Evolutionary conservation across 345 rosid genomes (phyloP), one percentile per base, ranked within the genome.

Genomic region (Garcia nutans): DNA sequence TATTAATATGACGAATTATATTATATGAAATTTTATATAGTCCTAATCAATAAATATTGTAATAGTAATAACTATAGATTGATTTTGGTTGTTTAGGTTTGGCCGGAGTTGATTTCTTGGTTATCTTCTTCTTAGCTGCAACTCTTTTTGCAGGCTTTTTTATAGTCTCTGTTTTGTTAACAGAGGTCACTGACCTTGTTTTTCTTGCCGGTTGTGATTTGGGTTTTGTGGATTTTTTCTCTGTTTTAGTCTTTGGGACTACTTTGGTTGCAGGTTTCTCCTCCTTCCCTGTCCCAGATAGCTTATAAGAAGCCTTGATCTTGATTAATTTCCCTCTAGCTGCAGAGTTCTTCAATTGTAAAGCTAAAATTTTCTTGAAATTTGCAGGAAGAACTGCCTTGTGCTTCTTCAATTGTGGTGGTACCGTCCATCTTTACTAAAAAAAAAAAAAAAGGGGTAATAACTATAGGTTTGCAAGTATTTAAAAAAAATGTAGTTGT

Each of bases 261-360:
- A n/a, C 33, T 3, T 49, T 49, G 9, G 71, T 33, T 23, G 76
- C 26, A 41, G 41, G 22, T 71, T 76, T 69, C 61, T 76, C 83
- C 15, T 68, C 63, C 68, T 74, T 77, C 3, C 74, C 78, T 2
- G 76, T 44, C 65, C 84, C 93, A 0, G 88, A 72, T 22, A 94
- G 89, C 86, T 92, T 92, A 81, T 88, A 94, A 6, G 97, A 92
- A 4, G 94, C 98, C 82, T 78, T 94, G 84, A 94, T 85, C 90
- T 94, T 92, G 67, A 79, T 79, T 10, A 94, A 87, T 80, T 89
- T 94, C 24, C 94, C 93, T 73, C 81, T 89, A 2, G 86, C 74
- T 0, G 85, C 87, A 0, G 88, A 92, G 85, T 92, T 92, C 76
- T 94, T 92, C 41, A 94, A 76, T 69, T 92, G 97, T 11, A 89